phyloP scores from a whole-genome alignment of 768 basidiomycete species.

The Clathrus columnatus region DNA sequence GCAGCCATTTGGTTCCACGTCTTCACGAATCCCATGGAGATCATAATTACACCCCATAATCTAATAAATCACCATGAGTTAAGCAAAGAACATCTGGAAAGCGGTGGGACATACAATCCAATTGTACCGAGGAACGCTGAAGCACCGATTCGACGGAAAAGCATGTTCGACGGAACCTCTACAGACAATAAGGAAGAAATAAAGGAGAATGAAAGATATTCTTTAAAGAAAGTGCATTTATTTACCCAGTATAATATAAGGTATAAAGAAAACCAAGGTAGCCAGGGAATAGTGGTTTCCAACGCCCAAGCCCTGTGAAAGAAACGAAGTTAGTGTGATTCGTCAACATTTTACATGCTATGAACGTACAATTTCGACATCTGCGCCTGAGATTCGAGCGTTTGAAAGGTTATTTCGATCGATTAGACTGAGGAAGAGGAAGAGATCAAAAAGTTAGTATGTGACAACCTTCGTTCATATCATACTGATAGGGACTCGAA shows the following conservation, averaged over 20 bases:
- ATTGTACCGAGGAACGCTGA: conserved; percentile 17
- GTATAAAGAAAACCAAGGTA: conserved; percentile 23
- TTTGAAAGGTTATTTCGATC: conserved; percentile 10
- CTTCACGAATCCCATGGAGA: conserved; percentile 22
- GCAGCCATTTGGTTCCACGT: conserved; percentile 21
- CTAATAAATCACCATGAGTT: conserved; percentile 1
- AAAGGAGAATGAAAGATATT: too few relatives aligned
- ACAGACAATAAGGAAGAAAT: conserved; percentile 8
- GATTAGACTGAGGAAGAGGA: not conserved
- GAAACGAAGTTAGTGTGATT: not conserved
- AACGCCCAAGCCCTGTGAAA: conserved; percentile 11
- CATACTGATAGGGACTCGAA: not conserved
- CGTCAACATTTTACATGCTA: not conserved
- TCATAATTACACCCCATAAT: conserved; percentile 21
- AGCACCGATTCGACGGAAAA: conserved; percentile 19
- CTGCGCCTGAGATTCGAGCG: conserved; percentile 2
- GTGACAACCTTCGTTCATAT: too few relatives aligned
- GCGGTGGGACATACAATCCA: conserved; percentile 1
- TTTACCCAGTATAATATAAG: conserved; percentile 14
- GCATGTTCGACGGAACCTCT: conserved; percentile 23
- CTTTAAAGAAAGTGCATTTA: not conserved
- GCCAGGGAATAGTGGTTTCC: conserved; percentile 23
- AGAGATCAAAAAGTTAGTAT: not conserved
- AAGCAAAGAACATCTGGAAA: not conserved
- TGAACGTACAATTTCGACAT: conserved; percentile 3